phyloP scores from a whole-genome alignment of 768 basidiomycete genomes.

The Strobilomyces dryophilus region DNA sequence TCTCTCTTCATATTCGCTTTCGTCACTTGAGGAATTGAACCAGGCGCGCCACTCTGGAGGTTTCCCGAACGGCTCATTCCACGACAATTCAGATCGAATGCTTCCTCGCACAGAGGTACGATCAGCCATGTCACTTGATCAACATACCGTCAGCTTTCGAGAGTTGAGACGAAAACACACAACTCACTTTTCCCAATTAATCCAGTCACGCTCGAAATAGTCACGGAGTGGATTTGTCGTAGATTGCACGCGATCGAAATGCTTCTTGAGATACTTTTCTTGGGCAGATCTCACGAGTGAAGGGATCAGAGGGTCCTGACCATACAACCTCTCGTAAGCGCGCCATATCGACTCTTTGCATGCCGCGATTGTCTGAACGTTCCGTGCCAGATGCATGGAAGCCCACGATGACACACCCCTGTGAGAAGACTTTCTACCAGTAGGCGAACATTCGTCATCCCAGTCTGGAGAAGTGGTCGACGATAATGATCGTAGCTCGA shows the following conservation, averaged over 20 bases:
- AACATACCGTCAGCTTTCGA: constrained; percentile 5
- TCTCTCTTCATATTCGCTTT: constrained; percentile 17
- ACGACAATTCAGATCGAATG: constrained; percentile 44
- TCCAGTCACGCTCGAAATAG: constrained; percentile 65
- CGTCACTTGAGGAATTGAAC: constrained; percentile 33
- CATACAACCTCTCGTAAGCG: constrained; percentile 51
- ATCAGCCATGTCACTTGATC: constrained; percentile 67
- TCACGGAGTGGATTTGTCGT: constrained; percentile 40
- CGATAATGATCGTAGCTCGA: constrained; percentile 30
- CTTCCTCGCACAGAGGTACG: constrained; percentile 58
- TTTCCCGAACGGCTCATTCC: constrained; percentile 48
- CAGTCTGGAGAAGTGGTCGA: constrained; percentile 20
- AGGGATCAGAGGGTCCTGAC: constrained; percentile 37
- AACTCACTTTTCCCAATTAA: constrained; percentile 65
- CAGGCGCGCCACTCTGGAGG: constrained; percentile 51
- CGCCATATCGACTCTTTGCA: constrained; percentile 71
- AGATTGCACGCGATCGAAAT: constrained; percentile 18
- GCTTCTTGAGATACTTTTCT: constrained; percentile 23
- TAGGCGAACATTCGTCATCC: constrained; percentile 23
- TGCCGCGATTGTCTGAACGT: constrained; percentile 49
- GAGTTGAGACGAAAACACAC: neutral
- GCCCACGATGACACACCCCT: constrained; percentile 41
- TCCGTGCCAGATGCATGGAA: constrained; percentile 64
- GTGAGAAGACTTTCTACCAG: constrained; percentile 18
- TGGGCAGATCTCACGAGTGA: constrained; percentile 36